Evolutionary conservation across 1,139 yeast species (phyloP), one percentile per base, ranked within the genome.

Genomic region (Citeromyces hawaiiensis): DNA sequence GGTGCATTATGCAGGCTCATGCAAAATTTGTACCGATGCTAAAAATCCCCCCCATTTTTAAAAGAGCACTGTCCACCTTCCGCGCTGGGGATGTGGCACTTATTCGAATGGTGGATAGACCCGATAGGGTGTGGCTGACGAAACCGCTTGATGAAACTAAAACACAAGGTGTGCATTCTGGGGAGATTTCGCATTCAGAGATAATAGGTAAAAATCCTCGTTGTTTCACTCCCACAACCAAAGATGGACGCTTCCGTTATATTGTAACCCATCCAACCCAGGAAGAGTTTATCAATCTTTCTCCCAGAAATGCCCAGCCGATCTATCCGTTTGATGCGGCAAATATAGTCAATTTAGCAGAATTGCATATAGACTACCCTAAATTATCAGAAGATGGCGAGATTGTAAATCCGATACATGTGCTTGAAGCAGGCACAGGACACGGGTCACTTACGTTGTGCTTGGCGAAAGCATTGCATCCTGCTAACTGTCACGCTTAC

Each of bases 371-470:
- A 5, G 69, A 64, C 40, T 61, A 54, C 40, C 68, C 69, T 2
- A 48, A 49, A 14, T 37, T 62, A 35, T 48, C 50, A 10, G 13
- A 30, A 16, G 21, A 32, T 3, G 27, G 25, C 7, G 21, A 29
- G 7, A 38, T 38, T 4, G 39, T 42, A 1, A 44, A 56, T 1
- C 64, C 64, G 2, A 40, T 56, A 6, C 71, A 67, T 41, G 60
- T 59, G 41, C 48, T 68, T 23, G 75, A 68, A 45, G 72, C 72
- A 1, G 75, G 74, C 3, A 68, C 73, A 1, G 74, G 74, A 3
- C 73, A 68, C 49, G 75, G 74, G 0, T 66, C 73, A 2, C 47
- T 69, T 41, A 57, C 70, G 2, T 42, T 69, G 38, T 66, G 68
- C 3, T 64, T 68, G n/a, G 57, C 63, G 18, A 59, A 55, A 17